Conservation (phyloP, 2,329 filamentous ascomycete genomes). For the Chaetomium sp. region DNA sequence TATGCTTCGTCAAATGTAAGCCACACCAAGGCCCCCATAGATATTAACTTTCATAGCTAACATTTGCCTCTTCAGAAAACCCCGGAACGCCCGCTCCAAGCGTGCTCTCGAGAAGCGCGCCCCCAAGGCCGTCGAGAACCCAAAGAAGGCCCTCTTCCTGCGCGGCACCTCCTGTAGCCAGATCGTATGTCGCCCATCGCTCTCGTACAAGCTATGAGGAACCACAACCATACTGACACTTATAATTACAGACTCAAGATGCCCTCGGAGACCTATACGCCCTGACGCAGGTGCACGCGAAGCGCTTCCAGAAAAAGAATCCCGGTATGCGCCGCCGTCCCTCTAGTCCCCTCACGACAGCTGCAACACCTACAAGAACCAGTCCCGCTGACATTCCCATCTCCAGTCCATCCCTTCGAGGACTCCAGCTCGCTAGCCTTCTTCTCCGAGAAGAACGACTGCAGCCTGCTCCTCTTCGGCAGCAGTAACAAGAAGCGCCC, state of each 20-base stretch:
- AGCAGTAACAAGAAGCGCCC: slow-evolving; percentile 91
- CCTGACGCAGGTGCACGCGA: slow-evolving; percentile 74
- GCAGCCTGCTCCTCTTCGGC: slow-evolving; percentile 76
- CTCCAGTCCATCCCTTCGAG: slow-evolving; percentile 71
- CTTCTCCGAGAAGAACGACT: slow-evolving; percentile 94
- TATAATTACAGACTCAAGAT: slow-evolving; percentile 43
- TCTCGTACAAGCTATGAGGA: too few relatives aligned
- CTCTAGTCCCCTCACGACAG: not conserved
- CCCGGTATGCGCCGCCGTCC: slow-evolving; percentile 42
- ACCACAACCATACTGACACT: slow-evolving; percentile 1
- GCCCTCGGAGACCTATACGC: slow-evolving; percentile 79
- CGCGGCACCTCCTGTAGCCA: slow-evolving; percentile 81
- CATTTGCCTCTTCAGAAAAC: slow-evolving; percentile 39
- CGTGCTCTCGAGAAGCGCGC: slow-evolving; percentile 89
- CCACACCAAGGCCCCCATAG: not conserved
- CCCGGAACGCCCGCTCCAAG: slow-evolving; percentile 78
- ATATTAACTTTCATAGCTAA: not conserved
- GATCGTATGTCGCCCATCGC: slow-evolving; percentile 46
- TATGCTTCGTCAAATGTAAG: slow-evolving; percentile 47
- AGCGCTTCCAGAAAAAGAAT: slow-evolving; percentile 98
- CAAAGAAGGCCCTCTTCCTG: slow-evolving; percentile 84
- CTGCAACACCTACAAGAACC: not conserved
- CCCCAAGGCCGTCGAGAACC: slow-evolving; percentile 81
- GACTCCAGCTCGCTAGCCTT: slow-evolving; percentile 84
- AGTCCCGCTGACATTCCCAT: not conserved